Evolutionary conservation across 305 asterid species (phyloP).

Genomic region (Rubia tinctorum): DNA sequence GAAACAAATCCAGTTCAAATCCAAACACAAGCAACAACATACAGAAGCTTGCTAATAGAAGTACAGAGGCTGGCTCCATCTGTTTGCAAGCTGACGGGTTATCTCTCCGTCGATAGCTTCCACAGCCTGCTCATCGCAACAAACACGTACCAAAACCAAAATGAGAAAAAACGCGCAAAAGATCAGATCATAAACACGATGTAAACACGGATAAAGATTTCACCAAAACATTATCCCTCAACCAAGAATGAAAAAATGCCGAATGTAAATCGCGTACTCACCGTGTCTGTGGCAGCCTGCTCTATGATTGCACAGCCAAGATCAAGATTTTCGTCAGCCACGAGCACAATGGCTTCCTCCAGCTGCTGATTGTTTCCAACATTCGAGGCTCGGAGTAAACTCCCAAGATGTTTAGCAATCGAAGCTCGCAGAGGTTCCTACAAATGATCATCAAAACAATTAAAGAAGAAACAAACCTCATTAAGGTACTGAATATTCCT

Average conservation of each 20-base stretch:
- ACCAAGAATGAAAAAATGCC: neutral
- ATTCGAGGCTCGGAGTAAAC: slow-evolving; percentile 61
- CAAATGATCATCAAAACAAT: slow-evolving; percentile 13
- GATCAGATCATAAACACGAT: too few relatives aligned
- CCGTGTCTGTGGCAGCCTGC: slow-evolving; percentile 98
- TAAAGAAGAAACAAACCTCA: neutral
- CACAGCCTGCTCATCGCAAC: too few relatives aligned
- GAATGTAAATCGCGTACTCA: slow-evolving; percentile 15
- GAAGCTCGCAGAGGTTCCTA: slow-evolving; percentile 95
- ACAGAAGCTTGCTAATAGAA: too few relatives aligned
- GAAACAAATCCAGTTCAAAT: too few relatives aligned
- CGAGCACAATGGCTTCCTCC: slow-evolving; percentile 83
- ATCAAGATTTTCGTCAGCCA: slow-evolving; percentile 92
- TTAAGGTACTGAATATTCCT: slow-evolving; percentile 5
- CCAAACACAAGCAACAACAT: too few relatives aligned
- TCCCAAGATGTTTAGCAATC: slow-evolving; percentile 79
- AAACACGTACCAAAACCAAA: too few relatives aligned
- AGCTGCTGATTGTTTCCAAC: slow-evolving; percentile 51
- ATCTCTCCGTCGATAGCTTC: too few relatives aligned
- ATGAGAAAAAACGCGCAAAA: too few relatives aligned
- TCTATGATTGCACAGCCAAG: slow-evolving; percentile 98
- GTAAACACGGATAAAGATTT: too few relatives aligned
- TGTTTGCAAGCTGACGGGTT: too few relatives aligned
- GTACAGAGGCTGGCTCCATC: too few relatives aligned
- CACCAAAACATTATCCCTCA: neutral